Percentiles rank a stretch among this genome's conserved stretches.
Conservation (phyloP, 2,329 filamentous ascomycete genomes). For the Claviceps digitariae region DNA sequence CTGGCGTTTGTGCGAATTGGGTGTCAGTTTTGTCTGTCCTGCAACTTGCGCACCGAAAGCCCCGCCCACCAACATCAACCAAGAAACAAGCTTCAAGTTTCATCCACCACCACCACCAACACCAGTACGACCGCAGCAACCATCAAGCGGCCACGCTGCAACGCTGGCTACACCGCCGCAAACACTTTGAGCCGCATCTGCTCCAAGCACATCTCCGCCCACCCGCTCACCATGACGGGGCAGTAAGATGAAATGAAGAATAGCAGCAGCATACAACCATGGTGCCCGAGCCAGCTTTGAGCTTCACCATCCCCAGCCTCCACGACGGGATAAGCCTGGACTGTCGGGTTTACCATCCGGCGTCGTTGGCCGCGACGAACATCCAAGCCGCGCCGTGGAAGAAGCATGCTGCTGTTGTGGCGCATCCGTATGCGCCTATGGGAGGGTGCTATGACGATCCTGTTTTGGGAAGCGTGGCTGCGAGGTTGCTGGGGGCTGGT, state of each 20-base stretch:
- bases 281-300: constrained; percentile 44
- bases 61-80: not conserved
- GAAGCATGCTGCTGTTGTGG: constrained; percentile 50
- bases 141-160: not conserved
- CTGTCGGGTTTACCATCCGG: constrained; percentile 70
- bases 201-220: too few relatives aligned
- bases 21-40: not conserved
- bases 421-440: constrained; percentile 81
- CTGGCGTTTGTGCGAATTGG: not conserved
- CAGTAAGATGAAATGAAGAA: not conserved
- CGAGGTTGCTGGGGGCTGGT: constrained; percentile 52
- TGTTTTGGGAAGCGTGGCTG: constrained; percentile 54
- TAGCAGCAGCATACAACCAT: constrained; percentile 17
- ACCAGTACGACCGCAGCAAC: too few relatives aligned
- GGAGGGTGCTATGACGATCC: constrained; percentile 78
- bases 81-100: too few relatives aligned
- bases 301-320: constrained; percentile 72
- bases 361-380: constrained; percentile 24
- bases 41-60: not conserved
- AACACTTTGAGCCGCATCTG: not conserved
- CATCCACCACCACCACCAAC: not conserved
- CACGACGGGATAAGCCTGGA: constrained; percentile 64
- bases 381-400: constrained; percentile 26
- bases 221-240: not conserved
- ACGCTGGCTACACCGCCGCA: too few relatives aligned